phyloP scores from a whole-genome alignment of 345 rosid genomes.

The Rubroshorea leprosula region DNA sequence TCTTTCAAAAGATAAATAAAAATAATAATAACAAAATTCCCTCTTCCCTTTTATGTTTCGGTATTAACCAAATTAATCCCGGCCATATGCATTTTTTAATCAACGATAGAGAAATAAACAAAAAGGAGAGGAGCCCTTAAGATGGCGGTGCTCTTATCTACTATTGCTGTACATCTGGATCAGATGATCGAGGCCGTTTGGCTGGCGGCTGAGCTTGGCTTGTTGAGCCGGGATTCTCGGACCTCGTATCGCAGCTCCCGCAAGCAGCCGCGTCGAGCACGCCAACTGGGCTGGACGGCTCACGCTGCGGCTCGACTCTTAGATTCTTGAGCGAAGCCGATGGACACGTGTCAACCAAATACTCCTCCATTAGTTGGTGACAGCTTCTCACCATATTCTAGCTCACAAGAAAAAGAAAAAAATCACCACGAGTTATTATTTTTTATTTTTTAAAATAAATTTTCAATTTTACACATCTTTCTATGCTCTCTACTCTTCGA shows the following conservation, averaged over 20 bases:
- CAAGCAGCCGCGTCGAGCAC: slow-evolving; percentile 64
- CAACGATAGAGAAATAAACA: slow-evolving; percentile 9
- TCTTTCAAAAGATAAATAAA: too few relatives aligned
- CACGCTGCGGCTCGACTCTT: slow-evolving; percentile 22
- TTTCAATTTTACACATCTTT: slow-evolving; percentile 36
- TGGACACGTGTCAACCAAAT: slow-evolving; percentile 57
- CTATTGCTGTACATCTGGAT: slow-evolving; percentile 40
- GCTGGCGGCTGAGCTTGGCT: slow-evolving; percentile 29
- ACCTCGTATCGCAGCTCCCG: slow-evolving; percentile 42
- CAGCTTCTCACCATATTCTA: slow-evolving; percentile 75
- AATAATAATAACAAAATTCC: slow-evolving; percentile 18
- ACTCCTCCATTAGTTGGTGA: slow-evolving; percentile 68
- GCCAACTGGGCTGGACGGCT: slow-evolving; percentile 54
- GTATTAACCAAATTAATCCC: slow-evolving; percentile 16
- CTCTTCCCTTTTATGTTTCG: slow-evolving; percentile 9
- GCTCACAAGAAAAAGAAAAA: slow-evolving; percentile 6
- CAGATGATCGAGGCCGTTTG: slow-evolving; percentile 34
- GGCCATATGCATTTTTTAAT: slow-evolving; percentile 20
- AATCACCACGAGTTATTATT: slow-evolving; percentile 1
- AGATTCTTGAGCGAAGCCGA: slow-evolving; percentile 19
- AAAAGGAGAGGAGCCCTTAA: background rate
- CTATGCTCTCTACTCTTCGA: slow-evolving; percentile 27
- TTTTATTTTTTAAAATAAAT: background rate
- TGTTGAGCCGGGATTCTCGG: slow-evolving; percentile 32
- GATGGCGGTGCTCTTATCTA: slow-evolving; percentile 22